Conservation (phyloP, 2,329 filamentous ascomycete genomes). For the Cercospora sp. region DNA sequence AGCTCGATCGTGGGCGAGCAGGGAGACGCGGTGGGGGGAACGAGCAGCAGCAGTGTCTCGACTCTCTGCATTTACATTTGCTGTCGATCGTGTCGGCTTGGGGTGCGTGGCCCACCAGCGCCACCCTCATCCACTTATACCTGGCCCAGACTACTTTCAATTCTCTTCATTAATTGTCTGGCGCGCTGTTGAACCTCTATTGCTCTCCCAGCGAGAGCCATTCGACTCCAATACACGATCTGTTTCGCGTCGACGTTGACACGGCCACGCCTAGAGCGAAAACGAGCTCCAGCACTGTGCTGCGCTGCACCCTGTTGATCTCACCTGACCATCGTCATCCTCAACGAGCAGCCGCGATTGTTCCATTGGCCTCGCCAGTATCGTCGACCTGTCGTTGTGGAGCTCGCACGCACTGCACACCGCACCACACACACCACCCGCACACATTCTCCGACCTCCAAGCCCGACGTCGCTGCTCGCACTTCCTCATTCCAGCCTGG, state of each 20-base stretch:
- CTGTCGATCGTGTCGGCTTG: neutral
- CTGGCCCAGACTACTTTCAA: neutral
- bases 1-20: neutral
- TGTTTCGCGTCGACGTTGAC: neutral
- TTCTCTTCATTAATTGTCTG: neutral
- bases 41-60: neutral
- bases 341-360: slow-evolving; percentile 15
- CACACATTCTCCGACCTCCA: neutral
- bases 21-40: neutral
- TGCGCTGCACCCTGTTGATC: neutral
- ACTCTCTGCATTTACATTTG: neutral
- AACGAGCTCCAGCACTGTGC: neutral
- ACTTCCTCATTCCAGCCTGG: slow-evolving; percentile 28
- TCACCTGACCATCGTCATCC: slow-evolving; percentile 13
- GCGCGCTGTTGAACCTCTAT: neutral
- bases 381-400: neutral
- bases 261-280: neutral
- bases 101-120: neutral
- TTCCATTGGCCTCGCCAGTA: slow-evolving; percentile 7
- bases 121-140: slow-evolving; percentile 1
- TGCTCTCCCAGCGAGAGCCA: neutral
- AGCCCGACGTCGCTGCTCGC: neutral
- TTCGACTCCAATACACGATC: neutral
- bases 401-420: slow-evolving; percentile 1
- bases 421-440: neutral